Conservation (phyloP, 176 grass and related monocot genomes). For the Dactylis glomerata region DNA sequence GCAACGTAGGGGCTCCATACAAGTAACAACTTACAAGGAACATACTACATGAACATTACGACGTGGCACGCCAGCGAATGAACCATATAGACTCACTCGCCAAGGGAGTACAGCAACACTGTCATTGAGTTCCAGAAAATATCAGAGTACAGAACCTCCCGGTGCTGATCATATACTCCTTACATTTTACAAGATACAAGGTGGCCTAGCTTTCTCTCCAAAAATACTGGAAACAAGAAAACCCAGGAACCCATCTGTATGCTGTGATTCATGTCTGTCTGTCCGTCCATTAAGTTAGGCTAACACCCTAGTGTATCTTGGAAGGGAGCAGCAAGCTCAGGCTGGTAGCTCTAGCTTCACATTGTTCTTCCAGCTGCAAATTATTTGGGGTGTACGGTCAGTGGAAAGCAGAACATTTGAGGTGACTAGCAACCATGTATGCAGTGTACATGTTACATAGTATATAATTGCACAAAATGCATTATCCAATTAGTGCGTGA, state of each 20-base stretch:
- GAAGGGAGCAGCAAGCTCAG: slow-evolving; percentile 36
- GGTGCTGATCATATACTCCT: slow-evolving; percentile 6
- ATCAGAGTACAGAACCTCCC: not conserved
- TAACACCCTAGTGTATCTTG: slow-evolving; percentile 38
- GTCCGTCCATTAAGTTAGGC: slow-evolving; percentile 18
- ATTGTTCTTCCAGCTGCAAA: slow-evolving; percentile 94
- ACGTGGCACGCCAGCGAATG: not conserved
- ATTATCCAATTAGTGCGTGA: not conserved
- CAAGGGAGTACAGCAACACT: not conserved
- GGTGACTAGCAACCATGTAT: not conserved
- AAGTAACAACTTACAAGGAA: not conserved
- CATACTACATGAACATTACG: not conserved
- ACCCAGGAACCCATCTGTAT: not conserved
- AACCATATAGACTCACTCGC: not conserved
- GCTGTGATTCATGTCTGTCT: not conserved
- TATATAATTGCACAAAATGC: not conserved
- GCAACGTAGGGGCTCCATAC: too few species aligned
- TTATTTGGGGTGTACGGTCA: slow-evolving; percentile 23
- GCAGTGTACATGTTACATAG: not conserved
- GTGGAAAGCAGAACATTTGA: slow-evolving; percentile 12
- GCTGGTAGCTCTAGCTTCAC: slow-evolving; percentile 86
- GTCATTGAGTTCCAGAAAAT: not conserved
- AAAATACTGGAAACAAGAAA: slow-evolving; percentile 26
- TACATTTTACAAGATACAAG: slow-evolving; percentile 29
- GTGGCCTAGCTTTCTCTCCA: slow-evolving; percentile 1